These are phyloP conservation scores for Tuber microsphaerosporum DNA, from an alignment of 495 filamentous ascomycete species.

Conservation along the genomic window DNA sequence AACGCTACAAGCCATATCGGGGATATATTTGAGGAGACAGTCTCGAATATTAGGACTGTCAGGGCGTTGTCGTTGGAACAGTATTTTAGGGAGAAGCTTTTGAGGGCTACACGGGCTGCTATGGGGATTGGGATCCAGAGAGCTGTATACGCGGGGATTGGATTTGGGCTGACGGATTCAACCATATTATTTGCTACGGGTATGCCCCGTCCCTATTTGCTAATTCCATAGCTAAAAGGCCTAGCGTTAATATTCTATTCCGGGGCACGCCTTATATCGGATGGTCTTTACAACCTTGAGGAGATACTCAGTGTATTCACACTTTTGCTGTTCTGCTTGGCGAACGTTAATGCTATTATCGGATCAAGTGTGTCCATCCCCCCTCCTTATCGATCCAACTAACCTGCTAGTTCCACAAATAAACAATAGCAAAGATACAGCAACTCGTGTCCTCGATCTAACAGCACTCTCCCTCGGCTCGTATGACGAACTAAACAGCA, in stretches of 20 bases:
- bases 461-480: constrained; percentile 55
- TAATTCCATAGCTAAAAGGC: constrained; percentile 2
- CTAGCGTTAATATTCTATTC: constrained; percentile 77
- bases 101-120: constrained; percentile 47
- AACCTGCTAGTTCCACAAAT: constrained; percentile 63
- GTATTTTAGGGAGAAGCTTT: constrained; percentile 65
- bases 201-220: constrained; percentile 32
- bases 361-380: constrained; percentile 49
- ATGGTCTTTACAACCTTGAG: constrained; percentile 47
- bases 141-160: constrained; percentile 57
- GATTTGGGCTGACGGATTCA: constrained; percentile 71
- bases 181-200: constrained; percentile 62
- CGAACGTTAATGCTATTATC: constrained; percentile 61
- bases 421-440: constrained; percentile 62
- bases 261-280: constrained; percentile 57
- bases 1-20: constrained; percentile 51
- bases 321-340: constrained; percentile 73
- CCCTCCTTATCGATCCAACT: constrained; percentile 11
- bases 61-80: constrained; percentile 67
- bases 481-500: constrained; percentile 50
- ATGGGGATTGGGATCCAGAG: constrained; percentile 54
- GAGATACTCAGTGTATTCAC: constrained; percentile 67
- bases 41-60: constrained; percentile 75
- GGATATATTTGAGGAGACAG: constrained; percentile 66
- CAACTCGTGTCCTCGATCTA: constrained; percentile 66